Percentiles rank a stretch among this genome's conserved stretches.
Conservation (phyloP, 306 rosid species). For the Dalbergia cochinchinensis region DNA sequence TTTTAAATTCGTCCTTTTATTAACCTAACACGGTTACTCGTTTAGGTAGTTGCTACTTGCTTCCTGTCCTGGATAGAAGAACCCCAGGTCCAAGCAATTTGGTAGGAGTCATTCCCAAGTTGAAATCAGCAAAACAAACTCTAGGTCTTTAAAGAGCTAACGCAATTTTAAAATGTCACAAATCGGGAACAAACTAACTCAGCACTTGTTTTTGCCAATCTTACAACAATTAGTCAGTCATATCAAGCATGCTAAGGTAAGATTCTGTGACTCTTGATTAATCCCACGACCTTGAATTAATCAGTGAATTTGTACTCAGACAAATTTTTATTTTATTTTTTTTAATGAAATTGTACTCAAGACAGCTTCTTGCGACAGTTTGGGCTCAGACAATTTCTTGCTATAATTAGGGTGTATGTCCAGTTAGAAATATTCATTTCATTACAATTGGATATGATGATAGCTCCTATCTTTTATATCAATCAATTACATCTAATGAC, state of each 20-base stretch:
- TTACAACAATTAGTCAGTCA: neutral
- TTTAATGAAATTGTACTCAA: no score
- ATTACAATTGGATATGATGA: no score
- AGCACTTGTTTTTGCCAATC: neutral
- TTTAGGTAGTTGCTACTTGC: slow-evolving; percentile 1
- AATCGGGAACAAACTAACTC: neutral
- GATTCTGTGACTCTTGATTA: no score
- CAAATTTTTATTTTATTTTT: no score
- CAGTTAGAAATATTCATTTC: no score
- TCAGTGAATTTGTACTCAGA: no score
- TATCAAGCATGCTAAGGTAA: neutral
- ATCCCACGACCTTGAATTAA: no score
- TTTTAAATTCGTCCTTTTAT: neutral
- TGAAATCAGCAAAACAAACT: slow-evolving; percentile 8
- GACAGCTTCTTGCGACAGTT: neutral
- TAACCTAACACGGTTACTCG: slow-evolving; percentile 4
- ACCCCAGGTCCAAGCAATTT: slow-evolving; percentile 13
- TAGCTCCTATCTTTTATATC: no score
- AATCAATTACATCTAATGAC: no score
- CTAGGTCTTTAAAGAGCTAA: no score
- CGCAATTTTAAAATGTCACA: neutral
- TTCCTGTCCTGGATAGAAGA: neutral
- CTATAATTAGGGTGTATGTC: no score
- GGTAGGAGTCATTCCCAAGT: neutral
- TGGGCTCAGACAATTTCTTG: no score